Evolutionary conservation across 805 yeast genomes (phyloP), one percentile per base, ranked within the genome.

Genomic region (Danielia oregonensis): DNA sequence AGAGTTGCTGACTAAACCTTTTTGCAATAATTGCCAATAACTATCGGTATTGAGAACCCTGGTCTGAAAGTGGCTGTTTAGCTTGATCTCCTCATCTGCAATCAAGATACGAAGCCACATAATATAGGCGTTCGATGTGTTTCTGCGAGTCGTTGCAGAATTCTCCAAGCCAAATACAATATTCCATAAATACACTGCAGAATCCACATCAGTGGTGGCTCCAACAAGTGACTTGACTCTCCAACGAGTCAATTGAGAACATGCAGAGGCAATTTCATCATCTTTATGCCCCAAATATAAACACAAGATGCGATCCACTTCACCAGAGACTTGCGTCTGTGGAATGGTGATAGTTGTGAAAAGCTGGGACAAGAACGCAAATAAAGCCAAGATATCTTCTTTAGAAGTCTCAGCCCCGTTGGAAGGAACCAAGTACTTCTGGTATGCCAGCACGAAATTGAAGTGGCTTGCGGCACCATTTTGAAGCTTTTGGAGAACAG

Each of bases 51-150:
- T 40, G 1, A 70, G 24, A 2, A 60, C 31, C 1, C 31, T 19
- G 5, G 24, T 11, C 33, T 69, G 72, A 29, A 58, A 65, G 5
- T 42, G 38, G 1, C 9, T 17, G 23, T 43, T 38, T 17, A 29
- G n/a, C 11, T 29, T 41, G 35, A 21, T 42, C 26, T 47, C 40
- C 11, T 31, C 17, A 3, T 17, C n/a, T 8, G 24, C 48, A 22
- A 61, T 56, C 31, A 82, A 58, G 36, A 68, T 68, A 35, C 86
- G 66, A 26, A 82, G 53, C 78, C 86, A 75, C 15, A 79, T 61
- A 6, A 75, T 60, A 36, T 65, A 72, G 0, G 74, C 78, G 44
- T 68, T 69, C 6, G 70, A 61, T 13, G 55, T 51, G 48, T 54
- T 44, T 37, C 39, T 21, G 38, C 47, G 25, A 33, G 42, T 24